Conservation (phyloP, 1,139 yeast species). For the Debaryomycetaceae sp. region DNA sequence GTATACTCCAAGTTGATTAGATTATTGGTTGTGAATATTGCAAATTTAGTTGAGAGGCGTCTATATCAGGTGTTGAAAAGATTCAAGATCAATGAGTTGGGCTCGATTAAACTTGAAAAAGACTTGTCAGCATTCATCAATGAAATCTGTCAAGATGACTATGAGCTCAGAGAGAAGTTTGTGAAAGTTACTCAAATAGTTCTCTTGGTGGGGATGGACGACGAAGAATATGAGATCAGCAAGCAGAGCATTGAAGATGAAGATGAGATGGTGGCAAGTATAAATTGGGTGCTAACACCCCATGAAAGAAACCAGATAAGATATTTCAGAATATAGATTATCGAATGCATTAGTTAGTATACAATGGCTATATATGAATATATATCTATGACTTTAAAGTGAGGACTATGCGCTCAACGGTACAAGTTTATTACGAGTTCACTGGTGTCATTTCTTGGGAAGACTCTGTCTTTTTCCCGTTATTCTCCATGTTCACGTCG, state of each 20-base stretch:
- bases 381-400: not conserved
- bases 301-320: conserved; percentile 64
- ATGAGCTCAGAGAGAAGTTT: conserved; percentile 73
- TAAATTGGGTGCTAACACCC: conserved; percentile 80
- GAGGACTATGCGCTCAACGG: too few relatives aligned
- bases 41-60: conserved; percentile 57
- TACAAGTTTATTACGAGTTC: too few relatives aligned
- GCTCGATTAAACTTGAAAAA: conserved; percentile 79
- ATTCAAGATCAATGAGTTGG: conserved; percentile 67
- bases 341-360: not conserved
- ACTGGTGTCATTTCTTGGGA: too few relatives aligned
- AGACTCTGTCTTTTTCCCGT: too few relatives aligned
- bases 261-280: conserved; percentile 36
- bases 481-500: not conserved
- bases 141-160: conserved; percentile 59
- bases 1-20: conserved; percentile 47
- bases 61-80: conserved; percentile 62
- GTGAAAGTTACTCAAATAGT: conserved; percentile 80
- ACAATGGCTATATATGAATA: not conserved
- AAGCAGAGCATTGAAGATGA: conserved; percentile 37
- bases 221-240: conserved; percentile 58
- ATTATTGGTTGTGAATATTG: conserved; percentile 51
- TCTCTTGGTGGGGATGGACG: conserved; percentile 78
- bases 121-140: conserved; percentile 74
- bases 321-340: conserved; percentile 33